Base-by-base conservation (phyloP, 345 rosid species). In the Brassica rapa region DNA sequence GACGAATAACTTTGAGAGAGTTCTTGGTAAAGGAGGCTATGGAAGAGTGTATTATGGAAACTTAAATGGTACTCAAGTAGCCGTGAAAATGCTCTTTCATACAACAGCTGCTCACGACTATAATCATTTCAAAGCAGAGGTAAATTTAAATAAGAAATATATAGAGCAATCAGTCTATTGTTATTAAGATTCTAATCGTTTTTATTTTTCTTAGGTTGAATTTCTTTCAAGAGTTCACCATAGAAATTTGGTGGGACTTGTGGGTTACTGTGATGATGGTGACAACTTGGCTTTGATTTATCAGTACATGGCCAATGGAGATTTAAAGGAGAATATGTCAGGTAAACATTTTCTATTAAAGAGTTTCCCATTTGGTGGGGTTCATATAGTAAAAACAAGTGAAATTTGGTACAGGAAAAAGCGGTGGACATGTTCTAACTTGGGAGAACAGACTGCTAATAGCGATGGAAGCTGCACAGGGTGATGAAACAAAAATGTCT, bases 261-360 rank as follows among this genome's bases (percentile, higher is more conserved):
- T 82, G 10, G 94, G 94, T 9, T 90, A 87, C 25, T 87, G 92
- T 65, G 74, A 84, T 66, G 90, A 87, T 23, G 71, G 67, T n/a
- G 66, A 70, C 11, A 81, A 85, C 68, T 74, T 87, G 37, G 90
- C 82, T 30, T 66, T 88, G 59, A 74, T 90, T 19, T 89, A 86
- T 68, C 91, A 86, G 74, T 86, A 83, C 75, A 88, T 91, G 92
- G 84, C 82, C 1, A 77, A 80, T 74, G 93, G 93, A 72, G 81
- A 87, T 66, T 68, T 91, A 55, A 56, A 70, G 71, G 68, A 81
- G 62, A 80, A 83, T 81, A 16, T 83, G 37, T 71, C 81, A 56
- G 83, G 85, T 83, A 73, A 19, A 41, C 15, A 59, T 0, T 72
- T 25, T 39, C 60, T 12, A n/a, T 53, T 41, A 56, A 12, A 12